These are phyloP conservation scores for Chaetomium cochliodes DNA, from an alignment of 495 filamentous ascomycete species.

Conservation along the genomic window DNA sequence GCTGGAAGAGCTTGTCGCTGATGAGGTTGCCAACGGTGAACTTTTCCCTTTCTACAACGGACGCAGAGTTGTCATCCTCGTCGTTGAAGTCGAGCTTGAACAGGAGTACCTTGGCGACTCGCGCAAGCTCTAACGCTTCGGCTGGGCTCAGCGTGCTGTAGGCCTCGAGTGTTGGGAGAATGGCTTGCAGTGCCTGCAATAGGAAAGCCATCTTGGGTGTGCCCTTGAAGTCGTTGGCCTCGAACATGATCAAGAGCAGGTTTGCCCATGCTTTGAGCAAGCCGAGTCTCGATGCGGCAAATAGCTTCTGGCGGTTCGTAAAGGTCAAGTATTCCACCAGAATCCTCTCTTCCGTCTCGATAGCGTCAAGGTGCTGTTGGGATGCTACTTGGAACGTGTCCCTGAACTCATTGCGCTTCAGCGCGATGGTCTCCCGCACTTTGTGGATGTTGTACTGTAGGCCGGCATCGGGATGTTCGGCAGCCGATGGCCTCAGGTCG, in stretches of 20 bases:
- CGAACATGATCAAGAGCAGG: slow-evolving; percentile 73
- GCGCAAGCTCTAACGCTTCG: slow-evolving; percentile 71
- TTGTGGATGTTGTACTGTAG: slow-evolving; percentile 58
- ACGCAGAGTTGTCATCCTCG: slow-evolving; percentile 40
- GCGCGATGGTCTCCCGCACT: slow-evolving; percentile 61
- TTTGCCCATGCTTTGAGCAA: slow-evolving; percentile 78
- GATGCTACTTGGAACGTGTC: slow-evolving; percentile 50
- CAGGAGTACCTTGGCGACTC: slow-evolving; percentile 72
- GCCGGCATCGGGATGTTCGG: slow-evolving; percentile 48
- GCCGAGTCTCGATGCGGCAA: slow-evolving; percentile 57
- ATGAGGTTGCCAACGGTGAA: slow-evolving; percentile 65
- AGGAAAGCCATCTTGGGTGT: slow-evolving; percentile 69
- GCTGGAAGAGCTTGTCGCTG: slow-evolving; percentile 83
- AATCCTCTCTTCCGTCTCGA: slow-evolving; percentile 57
- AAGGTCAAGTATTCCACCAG: slow-evolving; percentile 57
- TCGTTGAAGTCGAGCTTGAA: slow-evolving; percentile 62
- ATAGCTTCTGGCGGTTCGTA: slow-evolving; percentile 62
- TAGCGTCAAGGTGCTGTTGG: slow-evolving; percentile 55
- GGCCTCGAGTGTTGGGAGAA: slow-evolving; percentile 78
- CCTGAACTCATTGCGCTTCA: slow-evolving; percentile 57
- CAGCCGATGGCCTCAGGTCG: slow-evolving; percentile 59
- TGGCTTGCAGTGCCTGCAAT: slow-evolving; percentile 76
- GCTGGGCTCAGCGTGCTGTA: slow-evolving; percentile 62
- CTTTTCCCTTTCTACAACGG: slow-evolving; percentile 45
- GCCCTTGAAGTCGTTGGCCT: slow-evolving; percentile 69